A percentile compares a stretch with the other conserved stretches of the same genome.
phyloP scores from a whole-genome alignment of 169 alveolate species.

The Babesia sp. region DNA sequence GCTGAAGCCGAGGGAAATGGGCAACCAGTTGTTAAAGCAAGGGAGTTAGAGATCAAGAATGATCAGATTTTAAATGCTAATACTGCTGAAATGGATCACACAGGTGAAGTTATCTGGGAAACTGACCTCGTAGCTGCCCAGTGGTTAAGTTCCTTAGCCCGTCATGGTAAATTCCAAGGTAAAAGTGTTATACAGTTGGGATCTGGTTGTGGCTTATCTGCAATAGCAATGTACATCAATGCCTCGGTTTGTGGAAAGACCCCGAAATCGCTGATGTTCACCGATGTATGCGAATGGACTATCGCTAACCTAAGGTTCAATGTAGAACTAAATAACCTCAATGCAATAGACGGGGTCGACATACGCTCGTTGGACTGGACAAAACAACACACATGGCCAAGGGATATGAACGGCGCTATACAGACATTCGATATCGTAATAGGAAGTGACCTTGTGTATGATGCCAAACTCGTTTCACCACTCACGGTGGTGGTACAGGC shows the following conservation, averaged over 20 bases:
- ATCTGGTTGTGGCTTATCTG: conserved; percentile 72
- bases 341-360: conserved; percentile 22
- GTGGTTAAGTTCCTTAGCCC: conserved; percentile 65
- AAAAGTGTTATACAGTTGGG: conserved; percentile 72
- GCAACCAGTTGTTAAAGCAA: conserved; percentile 12
- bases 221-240: conserved; percentile 54
- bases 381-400: conserved; percentile 34
- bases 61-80: conserved; percentile 37
- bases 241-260: conserved; percentile 4
- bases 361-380: conserved; percentile 60
- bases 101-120: conserved; percentile 78
- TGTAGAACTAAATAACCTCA: conserved; percentile 51
- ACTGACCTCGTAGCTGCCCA: conserved; percentile 60
- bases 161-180: conserved; percentile 34
- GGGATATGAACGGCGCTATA: conserved; percentile 13
- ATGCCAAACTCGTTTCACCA: conserved; percentile 59
- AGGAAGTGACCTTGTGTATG: conserved; percentile 77
- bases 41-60: conserved; percentile 42
- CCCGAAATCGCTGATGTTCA: conserved; percentile 48
- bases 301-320: conserved; percentile 65
- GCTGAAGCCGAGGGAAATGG: not conserved
- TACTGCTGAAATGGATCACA: conserved; percentile 51
- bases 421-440: conserved; percentile 57
- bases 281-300: conserved; percentile 63
- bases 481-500: conserved; percentile 41